Evolutionary conservation across 805 yeast species (phyloP), one percentile per base, ranked within the genome.

Genomic region (Lachancea lanzarotensis): DNA sequence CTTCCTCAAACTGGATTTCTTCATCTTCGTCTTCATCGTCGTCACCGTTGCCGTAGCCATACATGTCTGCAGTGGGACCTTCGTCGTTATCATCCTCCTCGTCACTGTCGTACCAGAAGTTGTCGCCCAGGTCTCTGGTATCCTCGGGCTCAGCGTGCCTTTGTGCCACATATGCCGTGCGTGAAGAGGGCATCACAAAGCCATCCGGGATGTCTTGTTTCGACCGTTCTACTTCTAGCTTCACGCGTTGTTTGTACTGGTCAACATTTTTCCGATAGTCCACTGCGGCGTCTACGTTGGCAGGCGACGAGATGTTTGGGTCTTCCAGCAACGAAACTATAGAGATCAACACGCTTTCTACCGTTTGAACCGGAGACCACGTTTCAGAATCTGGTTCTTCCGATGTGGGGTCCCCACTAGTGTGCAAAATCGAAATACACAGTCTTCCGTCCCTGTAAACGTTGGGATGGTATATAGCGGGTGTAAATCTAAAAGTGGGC

Each of bases 321-420:
- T 91, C 97, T 59, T 89, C 95, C 56, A 91, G 74, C 42, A 91
- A 74, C 8, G 96, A 88, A 16, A 91, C 84, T 52, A 91, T 90
- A 29, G 95, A 85, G 45, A 91, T 84, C 57, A 91, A 75, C 9
- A 91, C 96, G 27, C 85, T 73, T 67, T 91, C 97, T 9, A 88
- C 97, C 19, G 93, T 83, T 69, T 90, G 96, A 2, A 87, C 93
- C 2, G 90, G 95, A 17, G 85, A 79, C 97, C 97, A 89, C 16
- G 95, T 89, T 68, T 90, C 97, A 46, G 83, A 82, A 56, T 88
- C 95, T 2, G 90, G 91, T 65, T 90, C 96, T 53, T 88, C 96
- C 31, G 86, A 77, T 42, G 91, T 82, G 16, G 84, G 85, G 61
- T 89, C 95, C 19, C 96, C 97, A 15, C 91, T 84, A 53, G 83